Evolutionary conservation across 495 filamentous ascomycete genomes (phyloP), one percentile per base, ranked within the genome.

Genomic region (Peziza echinospora): DNA sequence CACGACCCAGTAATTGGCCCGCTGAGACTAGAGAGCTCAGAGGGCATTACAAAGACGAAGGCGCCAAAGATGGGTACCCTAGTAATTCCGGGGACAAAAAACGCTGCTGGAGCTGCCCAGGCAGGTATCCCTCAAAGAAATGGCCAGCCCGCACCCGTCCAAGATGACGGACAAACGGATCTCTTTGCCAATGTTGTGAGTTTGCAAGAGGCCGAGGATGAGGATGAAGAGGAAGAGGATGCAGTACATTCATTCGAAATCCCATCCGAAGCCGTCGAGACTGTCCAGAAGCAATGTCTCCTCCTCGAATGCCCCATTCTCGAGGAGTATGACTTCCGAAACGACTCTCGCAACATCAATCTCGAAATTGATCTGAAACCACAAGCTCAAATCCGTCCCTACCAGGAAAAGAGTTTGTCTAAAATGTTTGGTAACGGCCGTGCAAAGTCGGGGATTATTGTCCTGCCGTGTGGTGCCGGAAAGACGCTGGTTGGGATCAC

Each of bases 391-490:
- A 93, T 92, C 55, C 77, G 84, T 57, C 77, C 73, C 52, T 96
- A 96, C 55, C 91, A 99, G 63, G 89, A 99, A 64, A 87, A 92
- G 64, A 87, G 82, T 53, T 68, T 99, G 24, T 85, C 80, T 64
- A 96, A 99, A 62, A 96, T 99, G 91, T 99, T 99, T 56, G 85
- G 89, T 55, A 99, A 99, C 58, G 86, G 85, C 47, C 75, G 89
- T 59, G 85, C 89, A 19, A 89, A 92, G 63, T 91, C 83, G 64
- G 89, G 91, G 52, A 92, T 99, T 53, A 96, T 99, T 49, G 89
- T 99, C 40, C 61, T 99, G 52, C 89, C 89, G 44, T 99, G 91
- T 63, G 89, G 89, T 34, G 91, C 89, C 10, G 89, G 89, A 25
- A 99, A 99, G 65, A 99, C 89, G 1, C 63, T 99, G 46, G 89